Evolutionary conservation across 2,329 filamentous ascomycete genomes (phyloP), one percentile per base, ranked within the genome.

Genomic region (Malbranchea cinnamomea): DNA sequence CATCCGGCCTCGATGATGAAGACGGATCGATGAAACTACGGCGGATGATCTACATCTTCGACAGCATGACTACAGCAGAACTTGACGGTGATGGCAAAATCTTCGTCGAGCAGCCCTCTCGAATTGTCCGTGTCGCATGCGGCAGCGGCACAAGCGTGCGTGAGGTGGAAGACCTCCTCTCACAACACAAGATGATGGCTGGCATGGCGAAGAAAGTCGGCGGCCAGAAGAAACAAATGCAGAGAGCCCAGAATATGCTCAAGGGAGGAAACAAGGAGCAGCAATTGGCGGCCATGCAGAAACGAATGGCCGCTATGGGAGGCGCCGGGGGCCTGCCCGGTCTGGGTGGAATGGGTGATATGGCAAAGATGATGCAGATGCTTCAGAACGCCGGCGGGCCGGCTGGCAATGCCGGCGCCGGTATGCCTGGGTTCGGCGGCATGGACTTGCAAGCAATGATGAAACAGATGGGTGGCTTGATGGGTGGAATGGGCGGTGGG

Each of bases 141-240:
- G 89, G 89, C 0, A 89, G 80, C 4, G 89, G 89, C 18, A 95
- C 89, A 1, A 81, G 72, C 22, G 89, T 98, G 2, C 72, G 72
- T 14, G 89, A 98, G 54, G 84, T 98, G 10, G 89, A 98, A 56
- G 89, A 98, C 48, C 65, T 98, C 5, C 69, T 98, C n/a, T 93
- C 85, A 0, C 89, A 98, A 58, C 87, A 95, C 54, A 77, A 82
- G 44, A 93, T 95, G 80, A 98, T 98, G 89, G 81, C 83, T 1
- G 82, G 82, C 35, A 94, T 98, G 84, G 89, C 89, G 28, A 98
- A 95, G 74, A 91, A 91, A 63, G 91, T 98, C 74, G 87, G 89
- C 34, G 85, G 85, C 22, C 85, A 82, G 52, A 92, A 93, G 78
- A 89, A 89, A 62, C 92, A 94, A 52, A 91, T 95, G 78, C 83